Percentiles rank a stretch among this genome's conserved stretches.
These are phyloP conservation scores for Colletotrichum truncatum DNA, from an alignment of 2,329 filamentous ascomycete genomes.

Conservation along the genomic window DNA sequence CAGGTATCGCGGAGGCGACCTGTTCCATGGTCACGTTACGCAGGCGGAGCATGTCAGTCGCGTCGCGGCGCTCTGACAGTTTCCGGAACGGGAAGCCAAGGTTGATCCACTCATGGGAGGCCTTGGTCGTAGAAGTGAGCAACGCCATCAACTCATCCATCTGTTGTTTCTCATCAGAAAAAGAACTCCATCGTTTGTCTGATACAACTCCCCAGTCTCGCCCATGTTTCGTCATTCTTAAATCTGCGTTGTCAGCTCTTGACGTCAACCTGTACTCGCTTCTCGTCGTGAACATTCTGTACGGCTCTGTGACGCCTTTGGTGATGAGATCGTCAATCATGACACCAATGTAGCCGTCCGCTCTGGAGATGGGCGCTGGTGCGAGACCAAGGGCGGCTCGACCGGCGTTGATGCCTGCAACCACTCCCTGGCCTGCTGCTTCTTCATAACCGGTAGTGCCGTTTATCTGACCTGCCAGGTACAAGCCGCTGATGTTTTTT, in stretches of 20 bases:
- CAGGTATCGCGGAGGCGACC: slow-evolving; percentile 67
- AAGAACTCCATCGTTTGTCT: slow-evolving; percentile 80
- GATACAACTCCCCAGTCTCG: slow-evolving; percentile 79
- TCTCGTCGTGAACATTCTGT: slow-evolving; percentile 97
- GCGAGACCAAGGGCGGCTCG: slow-evolving; percentile 74
- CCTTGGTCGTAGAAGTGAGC: slow-evolving; percentile 67
- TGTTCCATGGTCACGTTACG: slow-evolving; percentile 66
- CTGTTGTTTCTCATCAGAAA: slow-evolving; percentile 70
- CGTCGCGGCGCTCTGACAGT: slow-evolving; percentile 64
- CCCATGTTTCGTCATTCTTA: slow-evolving; percentile 83
- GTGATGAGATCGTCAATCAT: slow-evolving; percentile 99
- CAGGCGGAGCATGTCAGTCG: slow-evolving; percentile 82
- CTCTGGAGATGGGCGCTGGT: slow-evolving; percentile 76
- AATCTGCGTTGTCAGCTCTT: slow-evolving; percentile 92
- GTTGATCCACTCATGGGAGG: slow-evolving; percentile 72
- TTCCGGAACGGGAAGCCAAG: slow-evolving; percentile 74
- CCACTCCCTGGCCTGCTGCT: slow-evolving; percentile 89
- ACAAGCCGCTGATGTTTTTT: slow-evolving; percentile 88
- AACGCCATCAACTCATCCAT: slow-evolving; percentile 72
- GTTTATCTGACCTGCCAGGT: slow-evolving; percentile 96
- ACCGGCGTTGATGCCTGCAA: slow-evolving; percentile 94
- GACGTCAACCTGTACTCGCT: slow-evolving; percentile 95
- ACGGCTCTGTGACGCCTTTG: slow-evolving; percentile 96
- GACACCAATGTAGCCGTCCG: slow-evolving; percentile 96
- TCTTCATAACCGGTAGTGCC: slow-evolving; percentile 99